Conservation (phyloP, 2,329 filamentous ascomycete species). For the Elsinoe batatas region DNA sequence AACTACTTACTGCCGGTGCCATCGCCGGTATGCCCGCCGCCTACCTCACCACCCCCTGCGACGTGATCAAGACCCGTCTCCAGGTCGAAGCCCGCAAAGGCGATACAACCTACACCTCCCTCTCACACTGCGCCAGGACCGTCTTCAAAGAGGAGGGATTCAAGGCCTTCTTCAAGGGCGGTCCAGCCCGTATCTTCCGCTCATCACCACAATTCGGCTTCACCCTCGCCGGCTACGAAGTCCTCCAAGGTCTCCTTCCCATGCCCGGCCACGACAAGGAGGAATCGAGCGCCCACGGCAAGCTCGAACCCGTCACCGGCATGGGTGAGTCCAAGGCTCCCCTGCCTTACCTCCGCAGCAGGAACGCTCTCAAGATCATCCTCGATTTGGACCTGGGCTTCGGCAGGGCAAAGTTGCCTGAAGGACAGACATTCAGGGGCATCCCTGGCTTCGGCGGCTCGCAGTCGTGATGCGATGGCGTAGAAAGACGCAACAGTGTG, state of each 20-base stretch:
- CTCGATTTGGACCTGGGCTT: conserved; percentile 91
- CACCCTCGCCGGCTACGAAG: conserved; percentile 89
- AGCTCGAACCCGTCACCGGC: conserved; percentile 53
- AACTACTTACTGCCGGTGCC: conserved; percentile 87
- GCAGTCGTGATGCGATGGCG: background rate
- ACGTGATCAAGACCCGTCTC: conserved; percentile 97
- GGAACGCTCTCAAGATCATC: conserved; percentile 92
- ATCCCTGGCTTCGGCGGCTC: conserved; percentile 13
- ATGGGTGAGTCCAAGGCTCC: conserved; percentile 55
- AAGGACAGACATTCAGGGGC: conserved; percentile 13
- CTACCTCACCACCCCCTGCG: conserved; percentile 93
- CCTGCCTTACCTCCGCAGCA: conserved; percentile 59
- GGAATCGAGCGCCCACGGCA: conserved; percentile 41
- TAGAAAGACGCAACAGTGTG: background rate
- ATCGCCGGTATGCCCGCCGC: conserved; percentile 53
- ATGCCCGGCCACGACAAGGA: conserved; percentile 57
- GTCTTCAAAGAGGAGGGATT: conserved; percentile 88
- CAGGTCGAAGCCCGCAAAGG: conserved; percentile 97
- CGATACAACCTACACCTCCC: conserved; percentile 74
- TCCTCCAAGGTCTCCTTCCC: conserved; percentile 72
- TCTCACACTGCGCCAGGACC: conserved; percentile 75
- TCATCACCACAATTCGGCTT: conserved; percentile 97
- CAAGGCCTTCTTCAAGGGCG: conserved; percentile 96
- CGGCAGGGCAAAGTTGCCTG: conserved; percentile 52
- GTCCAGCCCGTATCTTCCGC: conserved; percentile 85